phyloP scores from a whole-genome alignment of 2,329 filamentous ascomycete species.

The Juglanconis juglandina region DNA sequence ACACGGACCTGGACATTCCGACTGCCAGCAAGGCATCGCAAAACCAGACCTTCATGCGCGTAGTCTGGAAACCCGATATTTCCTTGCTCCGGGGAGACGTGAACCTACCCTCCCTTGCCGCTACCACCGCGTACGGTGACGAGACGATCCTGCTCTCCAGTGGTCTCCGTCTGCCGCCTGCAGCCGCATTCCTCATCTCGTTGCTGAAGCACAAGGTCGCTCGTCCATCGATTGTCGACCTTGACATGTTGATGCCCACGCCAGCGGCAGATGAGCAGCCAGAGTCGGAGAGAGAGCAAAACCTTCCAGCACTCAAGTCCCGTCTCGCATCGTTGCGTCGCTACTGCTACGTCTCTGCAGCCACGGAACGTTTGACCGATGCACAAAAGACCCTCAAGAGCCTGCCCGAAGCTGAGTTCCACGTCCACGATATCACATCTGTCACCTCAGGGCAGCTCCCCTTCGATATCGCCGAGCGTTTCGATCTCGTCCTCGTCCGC shows the following conservation, averaged over 20 bases:
- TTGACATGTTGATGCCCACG: background rate
- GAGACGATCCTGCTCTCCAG: background rate
- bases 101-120: background rate
- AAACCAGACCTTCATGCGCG: background rate
- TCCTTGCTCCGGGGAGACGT: background rate
- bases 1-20: background rate
- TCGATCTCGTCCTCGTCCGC: background rate
- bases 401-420: background rate
- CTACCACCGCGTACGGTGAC: too few species aligned
- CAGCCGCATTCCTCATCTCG: background rate
- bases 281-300: too few species aligned
- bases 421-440: background rate
- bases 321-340: too few species aligned
- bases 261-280: background rate
- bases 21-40: background rate
- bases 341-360: background rate
- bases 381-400: background rate
- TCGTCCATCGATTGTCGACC: background rate
- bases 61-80: background rate
- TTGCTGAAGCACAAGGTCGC: background rate
- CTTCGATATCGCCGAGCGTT: background rate
- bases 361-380: background rate
- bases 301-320: too few species aligned
- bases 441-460: background rate
- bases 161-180: background rate